Evolutionary conservation across 805 yeast genomes (phyloP).

Genomic region (Komagataella ulmi): DNA sequence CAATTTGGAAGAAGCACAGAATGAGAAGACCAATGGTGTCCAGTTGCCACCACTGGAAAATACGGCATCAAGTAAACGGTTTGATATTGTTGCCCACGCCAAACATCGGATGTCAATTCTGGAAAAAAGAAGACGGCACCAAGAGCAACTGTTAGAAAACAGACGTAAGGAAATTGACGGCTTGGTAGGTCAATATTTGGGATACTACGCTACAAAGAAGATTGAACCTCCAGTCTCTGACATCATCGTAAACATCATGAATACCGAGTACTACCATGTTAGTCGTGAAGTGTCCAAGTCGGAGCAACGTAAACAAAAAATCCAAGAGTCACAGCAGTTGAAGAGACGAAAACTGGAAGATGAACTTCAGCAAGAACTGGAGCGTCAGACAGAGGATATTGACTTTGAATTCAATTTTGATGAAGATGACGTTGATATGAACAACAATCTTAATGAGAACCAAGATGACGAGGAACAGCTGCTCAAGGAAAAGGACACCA

Average conservation of each 20-base stretch:
- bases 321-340: constrained; percentile 14
- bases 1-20: neutral
- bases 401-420: constrained; percentile 10
- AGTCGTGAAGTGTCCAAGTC: constrained; percentile 16
- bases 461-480: constrained; percentile 9
- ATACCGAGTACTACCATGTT: constrained; percentile 9
- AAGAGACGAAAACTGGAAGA: constrained; percentile 14
- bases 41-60: neutral
- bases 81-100: constrained; percentile 50
- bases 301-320: constrained; percentile 16
- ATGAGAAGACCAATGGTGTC: constrained; percentile 1
- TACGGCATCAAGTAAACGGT: constrained; percentile 11
- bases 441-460: neutral
- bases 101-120: constrained; percentile 27
- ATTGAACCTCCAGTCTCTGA: constrained; percentile 9
- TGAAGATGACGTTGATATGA: constrained; percentile 1
- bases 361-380: constrained; percentile 4
- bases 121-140: constrained; percentile 16
- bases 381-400: constrained; percentile 7
- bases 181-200: constrained; percentile 15
- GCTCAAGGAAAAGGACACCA: constrained; percentile 5
- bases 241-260: constrained; percentile 7
- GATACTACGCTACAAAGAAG: constrained; percentile 14
- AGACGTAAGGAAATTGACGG: constrained; percentile 20
- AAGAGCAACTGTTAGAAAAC: constrained; percentile 18